Percentiles rank a stretch among this genome's conserved stretches.
These are phyloP conservation scores for Fennellomyces sp. DNA, from an alignment of 371 early-diverging fungal genomes.

Conservation along the genomic window DNA sequence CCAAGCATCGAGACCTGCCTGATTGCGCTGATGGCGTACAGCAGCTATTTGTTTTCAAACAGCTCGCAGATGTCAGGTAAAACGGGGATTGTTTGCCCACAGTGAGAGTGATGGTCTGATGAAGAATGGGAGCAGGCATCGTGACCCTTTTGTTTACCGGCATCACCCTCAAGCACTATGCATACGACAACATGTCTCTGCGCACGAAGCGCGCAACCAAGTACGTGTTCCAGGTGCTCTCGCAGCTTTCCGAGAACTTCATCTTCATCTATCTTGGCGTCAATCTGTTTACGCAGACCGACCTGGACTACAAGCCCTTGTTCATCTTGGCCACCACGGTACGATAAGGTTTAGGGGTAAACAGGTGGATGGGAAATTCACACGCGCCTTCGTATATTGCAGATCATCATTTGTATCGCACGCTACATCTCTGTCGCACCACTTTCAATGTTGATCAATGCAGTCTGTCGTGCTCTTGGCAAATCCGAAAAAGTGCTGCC, in stretches of 20 bases:
- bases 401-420: constrained; percentile 77
- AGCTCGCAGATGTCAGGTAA: constrained; percentile 80
- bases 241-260: constrained; percentile 92
- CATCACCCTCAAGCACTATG: constrained; percentile 90
- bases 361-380: background rate
- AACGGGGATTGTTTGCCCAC: background rate
- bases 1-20: constrained; percentile 85
- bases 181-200: constrained; percentile 84
- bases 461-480: constrained; percentile 57
- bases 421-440: constrained; percentile 87
- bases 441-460: constrained; percentile 78
- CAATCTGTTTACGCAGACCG: constrained; percentile 80
- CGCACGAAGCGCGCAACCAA: constrained; percentile 80
- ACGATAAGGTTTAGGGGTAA: constrained; percentile 15
- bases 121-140: constrained; percentile 57
- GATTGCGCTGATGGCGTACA: constrained; percentile 85
- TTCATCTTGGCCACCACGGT: constrained; percentile 76
- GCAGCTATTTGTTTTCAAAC: constrained; percentile 90
- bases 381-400: background rate
- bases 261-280: constrained; percentile 95
- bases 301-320: constrained; percentile 71
- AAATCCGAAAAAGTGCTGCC: constrained; percentile 68
- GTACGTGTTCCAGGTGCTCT: constrained; percentile 87
- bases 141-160: constrained; percentile 95
- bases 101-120: background rate